Percentiles rank a stretch among this genome's conserved stretches.
Evolutionary conservation across 208 protist genomes (phyloP).

Genomic region (Leishmania mexicana): DNA sequence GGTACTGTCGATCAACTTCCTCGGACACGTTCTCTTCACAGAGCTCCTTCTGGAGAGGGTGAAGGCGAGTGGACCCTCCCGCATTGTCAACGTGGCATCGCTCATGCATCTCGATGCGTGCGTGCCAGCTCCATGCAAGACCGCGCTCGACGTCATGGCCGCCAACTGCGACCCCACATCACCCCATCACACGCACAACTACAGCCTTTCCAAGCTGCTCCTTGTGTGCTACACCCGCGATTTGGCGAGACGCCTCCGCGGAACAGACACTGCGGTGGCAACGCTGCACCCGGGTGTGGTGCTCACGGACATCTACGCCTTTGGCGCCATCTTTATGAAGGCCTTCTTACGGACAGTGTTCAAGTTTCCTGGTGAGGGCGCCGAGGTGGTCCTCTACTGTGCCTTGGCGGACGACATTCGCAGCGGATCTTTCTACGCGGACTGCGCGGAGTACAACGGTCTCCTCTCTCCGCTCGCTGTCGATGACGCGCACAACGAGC

Average conservation of each 20-base stretch:
- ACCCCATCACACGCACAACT: slow-evolving; percentile 41
- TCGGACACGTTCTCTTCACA: slow-evolving; percentile 47
- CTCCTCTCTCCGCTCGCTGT: slow-evolving; percentile 41
- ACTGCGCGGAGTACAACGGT: slow-evolving; percentile 29
- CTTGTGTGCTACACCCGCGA: slow-evolving; percentile 61
- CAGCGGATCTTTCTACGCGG: slow-evolving; percentile 50
- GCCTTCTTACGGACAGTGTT: slow-evolving; percentile 51
- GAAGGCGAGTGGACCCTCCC: slow-evolving; percentile 31
- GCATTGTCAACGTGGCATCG: slow-evolving; percentile 59
- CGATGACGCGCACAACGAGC: slow-evolving; percentile 37
- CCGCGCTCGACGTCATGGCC: slow-evolving; percentile 37
- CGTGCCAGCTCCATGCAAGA: slow-evolving; percentile 33
- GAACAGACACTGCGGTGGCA: slow-evolving; percentile 27
- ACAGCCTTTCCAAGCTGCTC: slow-evolving; percentile 59
- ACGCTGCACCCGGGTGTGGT: slow-evolving; percentile 53
- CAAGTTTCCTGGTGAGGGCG: slow-evolving; percentile 51
- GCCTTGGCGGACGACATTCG: slow-evolving; percentile 32
- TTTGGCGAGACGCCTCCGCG: slow-evolving; percentile 38
- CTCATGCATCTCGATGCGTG: slow-evolving; percentile 53
- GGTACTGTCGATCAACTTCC: slow-evolving; percentile 60
- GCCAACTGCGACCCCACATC: slow-evolving; percentile 39
- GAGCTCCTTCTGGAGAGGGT: slow-evolving; percentile 46
- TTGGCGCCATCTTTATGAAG: slow-evolving; percentile 39
- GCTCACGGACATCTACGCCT: slow-evolving; percentile 48
- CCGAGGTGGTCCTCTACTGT: slow-evolving; percentile 50